Percentiles rank a stretch among this genome's conserved stretches.
Conservation (phyloP, 1,284 basidiomycete species). For the Sutorius eximius region DNA sequence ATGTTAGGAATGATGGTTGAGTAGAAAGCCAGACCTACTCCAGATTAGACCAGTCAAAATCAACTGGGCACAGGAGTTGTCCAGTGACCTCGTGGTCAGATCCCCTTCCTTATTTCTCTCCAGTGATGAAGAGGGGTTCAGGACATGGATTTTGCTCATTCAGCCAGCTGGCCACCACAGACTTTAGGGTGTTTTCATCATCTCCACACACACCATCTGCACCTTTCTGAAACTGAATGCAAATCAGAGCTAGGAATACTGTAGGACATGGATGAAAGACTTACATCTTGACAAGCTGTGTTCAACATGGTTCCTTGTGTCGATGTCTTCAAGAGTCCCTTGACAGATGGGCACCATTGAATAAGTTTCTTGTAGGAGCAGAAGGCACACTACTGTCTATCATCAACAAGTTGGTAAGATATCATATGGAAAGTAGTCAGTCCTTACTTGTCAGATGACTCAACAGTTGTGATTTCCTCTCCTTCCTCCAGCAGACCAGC, state of each 20-base stretch:
- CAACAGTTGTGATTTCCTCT: too few species aligned
- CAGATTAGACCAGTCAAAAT: conserved; percentile 28
- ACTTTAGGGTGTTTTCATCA: conserved; percentile 17
- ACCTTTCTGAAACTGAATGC: conserved; percentile 9
- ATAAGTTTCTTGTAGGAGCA: too few species aligned
- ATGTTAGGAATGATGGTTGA: background rate
- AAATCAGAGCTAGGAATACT: too few species aligned
- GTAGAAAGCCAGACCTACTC: conserved; percentile 9
- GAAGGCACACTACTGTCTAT: too few species aligned
- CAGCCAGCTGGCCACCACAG: conserved; percentile 23
- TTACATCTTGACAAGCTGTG: background rate
- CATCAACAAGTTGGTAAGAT: too few species aligned
- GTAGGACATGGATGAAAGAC: too few species aligned
- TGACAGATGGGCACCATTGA: background rate
- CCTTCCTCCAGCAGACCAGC: too few species aligned
- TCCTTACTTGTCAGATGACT: too few species aligned
- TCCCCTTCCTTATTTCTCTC: conserved; percentile 14
- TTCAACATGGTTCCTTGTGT: background rate
- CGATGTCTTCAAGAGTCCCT: background rate
- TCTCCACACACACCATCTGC: conserved; percentile 19
- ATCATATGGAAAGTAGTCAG: too few species aligned
- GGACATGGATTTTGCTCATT: conserved; percentile 9
- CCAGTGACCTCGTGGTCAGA: conserved; percentile 31
- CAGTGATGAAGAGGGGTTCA: conserved; percentile 1
- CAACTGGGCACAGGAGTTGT: conserved; percentile 26